A percentile compares a stretch with the other conserved stretches of the same genome.
These are phyloP conservation scores for Dichomitus squalens DNA, from an alignment of 1,284 basidiomycete species.

Conservation along the genomic window DNA sequence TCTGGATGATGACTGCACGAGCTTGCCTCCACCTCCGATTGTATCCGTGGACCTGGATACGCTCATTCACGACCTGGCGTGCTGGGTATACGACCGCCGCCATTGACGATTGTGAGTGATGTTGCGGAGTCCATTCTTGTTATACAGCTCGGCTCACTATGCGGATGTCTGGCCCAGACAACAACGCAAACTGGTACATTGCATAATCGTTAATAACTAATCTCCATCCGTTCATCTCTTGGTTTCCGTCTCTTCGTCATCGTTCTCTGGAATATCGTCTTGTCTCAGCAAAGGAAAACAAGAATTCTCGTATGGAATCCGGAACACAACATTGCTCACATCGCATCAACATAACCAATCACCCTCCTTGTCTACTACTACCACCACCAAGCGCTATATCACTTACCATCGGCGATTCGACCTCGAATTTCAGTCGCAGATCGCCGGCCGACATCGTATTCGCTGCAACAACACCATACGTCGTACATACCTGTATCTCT, in stretches of 20 bases:
- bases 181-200: slow-evolving; percentile 14
- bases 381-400: neutral
- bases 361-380: slow-evolving; percentile 7
- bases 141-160: neutral
- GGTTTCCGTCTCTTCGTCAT: neutral
- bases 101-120: slow-evolving; percentile 21
- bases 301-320: neutral
- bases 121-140: too few species aligned
- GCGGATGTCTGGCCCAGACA: slow-evolving; percentile 10
- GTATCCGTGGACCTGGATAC: slow-evolving; percentile 13
- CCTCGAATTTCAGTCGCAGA: neutral
- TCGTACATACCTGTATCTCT: slow-evolving; percentile 15
- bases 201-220: slow-evolving; percentile 23
- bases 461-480: neutral
- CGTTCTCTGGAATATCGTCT: neutral
- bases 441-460: neutral
- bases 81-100: slow-evolving; percentile 8
- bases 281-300: neutral
- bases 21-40: neutral
- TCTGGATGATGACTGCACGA: slow-evolving; percentile 10
- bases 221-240: neutral
- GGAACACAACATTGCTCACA: neutral
- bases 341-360: neutral
- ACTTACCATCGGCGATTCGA: neutral
- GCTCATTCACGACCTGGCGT: slow-evolving; percentile 14